Percentiles rank a stretch among this genome's conserved stretches.
Evolutionary conservation across 768 basidiomycete genomes (phyloP).

Genomic region (Sporobolomyces phaffii): DNA sequence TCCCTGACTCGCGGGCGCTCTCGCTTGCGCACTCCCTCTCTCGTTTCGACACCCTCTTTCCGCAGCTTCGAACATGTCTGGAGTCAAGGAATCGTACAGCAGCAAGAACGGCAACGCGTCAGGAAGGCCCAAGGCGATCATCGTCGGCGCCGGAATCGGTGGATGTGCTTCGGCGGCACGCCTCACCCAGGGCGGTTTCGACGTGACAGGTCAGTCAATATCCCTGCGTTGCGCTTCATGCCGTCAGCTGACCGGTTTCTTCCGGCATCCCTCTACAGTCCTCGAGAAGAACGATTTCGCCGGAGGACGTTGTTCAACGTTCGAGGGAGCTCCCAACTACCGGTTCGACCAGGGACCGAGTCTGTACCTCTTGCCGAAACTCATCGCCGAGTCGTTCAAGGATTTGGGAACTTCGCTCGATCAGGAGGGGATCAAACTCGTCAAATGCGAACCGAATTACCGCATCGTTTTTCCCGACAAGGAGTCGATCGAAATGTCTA

Average conservation of each 20-base stretch:
- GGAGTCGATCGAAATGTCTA: constrained; percentile 46
- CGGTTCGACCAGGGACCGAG: constrained; percentile 50
- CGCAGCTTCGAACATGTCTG: background rate
- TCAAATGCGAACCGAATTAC: constrained; percentile 51
- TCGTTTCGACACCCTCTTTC: background rate
- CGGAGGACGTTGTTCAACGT: constrained; percentile 50
- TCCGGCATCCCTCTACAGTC: no score
- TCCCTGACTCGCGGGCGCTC: background rate
- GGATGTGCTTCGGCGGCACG: constrained; percentile 49
- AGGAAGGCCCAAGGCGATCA: constrained; percentile 13
- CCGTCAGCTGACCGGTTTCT: background rate
- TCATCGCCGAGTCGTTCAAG: constrained; percentile 48
- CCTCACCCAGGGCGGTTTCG: constrained; percentile 48
- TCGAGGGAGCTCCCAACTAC: constrained; percentile 46
- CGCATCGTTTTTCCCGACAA: constrained; percentile 50
- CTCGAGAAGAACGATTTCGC: constrained; percentile 50
- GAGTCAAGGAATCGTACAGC: background rate
- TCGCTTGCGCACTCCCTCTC: background rate
- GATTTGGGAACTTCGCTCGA: constrained; percentile 47
- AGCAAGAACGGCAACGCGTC: background rate
- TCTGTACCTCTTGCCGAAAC: constrained; percentile 47
- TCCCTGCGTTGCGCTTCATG: no score
- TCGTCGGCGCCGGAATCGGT: constrained; percentile 48
- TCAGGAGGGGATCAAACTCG: constrained; percentile 46
- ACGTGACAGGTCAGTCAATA: constrained; percentile 43